Conservation (phyloP, 331 rosid species). For the Rhamnella rubrinervis region DNA sequence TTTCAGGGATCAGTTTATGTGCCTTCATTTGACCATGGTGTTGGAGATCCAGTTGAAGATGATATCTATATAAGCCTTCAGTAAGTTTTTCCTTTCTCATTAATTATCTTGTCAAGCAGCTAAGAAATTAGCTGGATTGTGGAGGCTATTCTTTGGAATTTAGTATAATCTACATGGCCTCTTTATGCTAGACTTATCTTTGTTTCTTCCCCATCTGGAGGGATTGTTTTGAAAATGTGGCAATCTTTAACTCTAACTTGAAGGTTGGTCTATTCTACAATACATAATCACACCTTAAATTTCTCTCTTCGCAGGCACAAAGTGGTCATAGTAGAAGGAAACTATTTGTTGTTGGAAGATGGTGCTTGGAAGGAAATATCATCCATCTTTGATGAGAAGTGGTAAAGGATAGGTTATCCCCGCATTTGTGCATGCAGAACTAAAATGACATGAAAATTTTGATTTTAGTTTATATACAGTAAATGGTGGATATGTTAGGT, state of each 20-base stretch:
- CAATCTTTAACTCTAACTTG: neutral
- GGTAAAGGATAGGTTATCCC: conserved; percentile 43
- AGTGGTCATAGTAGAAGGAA: conserved; percentile 83
- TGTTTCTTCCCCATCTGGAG: neutral
- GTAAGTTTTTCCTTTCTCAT: conserved; percentile 49
- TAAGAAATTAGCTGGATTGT: neutral
- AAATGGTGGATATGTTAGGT: no score
- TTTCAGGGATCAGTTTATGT: conserved; percentile 83
- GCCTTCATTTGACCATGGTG: conserved; percentile 87
- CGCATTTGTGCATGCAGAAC: conserved; percentile 10
- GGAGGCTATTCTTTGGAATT: neutral
- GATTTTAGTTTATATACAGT: no score
- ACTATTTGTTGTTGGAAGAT: conserved; percentile 67
- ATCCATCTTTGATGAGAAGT: conserved; percentile 70
- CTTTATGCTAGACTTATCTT: neutral
- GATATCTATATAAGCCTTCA: conserved; percentile 70
- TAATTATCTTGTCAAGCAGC: neutral
- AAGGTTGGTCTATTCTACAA: neutral
- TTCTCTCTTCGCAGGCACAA: conserved; percentile 55
- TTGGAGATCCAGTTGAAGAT: conserved; percentile 85
- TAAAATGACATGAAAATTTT: neutral
- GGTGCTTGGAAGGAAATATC: conserved; percentile 80
- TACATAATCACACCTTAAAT: conserved; percentile 14
- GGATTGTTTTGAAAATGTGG: conserved; percentile 17
- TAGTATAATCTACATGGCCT: neutral